Base-by-base conservation (phyloP, 768 basidiomycete genomes). In the Gloeopeniophorella convolvens region DNA sequence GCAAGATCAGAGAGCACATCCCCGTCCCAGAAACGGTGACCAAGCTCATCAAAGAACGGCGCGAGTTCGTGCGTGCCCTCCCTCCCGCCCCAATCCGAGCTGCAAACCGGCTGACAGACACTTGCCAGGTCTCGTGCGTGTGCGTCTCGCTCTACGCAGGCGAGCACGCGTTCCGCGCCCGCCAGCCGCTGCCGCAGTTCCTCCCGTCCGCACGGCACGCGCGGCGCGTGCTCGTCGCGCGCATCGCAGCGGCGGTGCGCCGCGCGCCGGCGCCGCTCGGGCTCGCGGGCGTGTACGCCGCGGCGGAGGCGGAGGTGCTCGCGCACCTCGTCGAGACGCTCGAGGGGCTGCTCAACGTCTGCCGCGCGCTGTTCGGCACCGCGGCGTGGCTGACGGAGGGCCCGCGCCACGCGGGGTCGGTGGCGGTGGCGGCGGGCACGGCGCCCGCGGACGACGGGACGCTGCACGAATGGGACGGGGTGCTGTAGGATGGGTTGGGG, bases 181-280 rank as follows among this genome's bases (percentile, higher is more conserved):
- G 71, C 24, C 72, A 73, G 49, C 70, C 73, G 11, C 64, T 77
- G 15, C 75, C 76, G 0, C 75, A 77, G 48, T 76, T 75, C 51
- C 65, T 77, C 7, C 76, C 76, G 3, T 76, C 73, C 4, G 61
- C 70, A 5, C 63, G 70, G 8, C 64, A 68, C 52, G 74, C 75
- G 21, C 59, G 71, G n/a, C 53, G 57, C 9, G 58, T 49, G 9
- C 66, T 77, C 2, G 65, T 68, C 43, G 54, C 48, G 5, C 61
- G 64, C 30, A 63, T 75, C 20, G 65, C 69, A 26, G 60, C 65
- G 10, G 65, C 64, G 20, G 64, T 75, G 26, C 57, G 51, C 20
- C 24, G 43, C 13, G 62, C 64, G 12, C 58, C 55, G n/a, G 59
- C 66, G 21, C 58, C 55, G 28, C 57, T 68, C 42, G 70, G 71